Conservation (phyloP, 2,329 filamentous ascomycete genomes). For the Hypomyces rosellus region DNA sequence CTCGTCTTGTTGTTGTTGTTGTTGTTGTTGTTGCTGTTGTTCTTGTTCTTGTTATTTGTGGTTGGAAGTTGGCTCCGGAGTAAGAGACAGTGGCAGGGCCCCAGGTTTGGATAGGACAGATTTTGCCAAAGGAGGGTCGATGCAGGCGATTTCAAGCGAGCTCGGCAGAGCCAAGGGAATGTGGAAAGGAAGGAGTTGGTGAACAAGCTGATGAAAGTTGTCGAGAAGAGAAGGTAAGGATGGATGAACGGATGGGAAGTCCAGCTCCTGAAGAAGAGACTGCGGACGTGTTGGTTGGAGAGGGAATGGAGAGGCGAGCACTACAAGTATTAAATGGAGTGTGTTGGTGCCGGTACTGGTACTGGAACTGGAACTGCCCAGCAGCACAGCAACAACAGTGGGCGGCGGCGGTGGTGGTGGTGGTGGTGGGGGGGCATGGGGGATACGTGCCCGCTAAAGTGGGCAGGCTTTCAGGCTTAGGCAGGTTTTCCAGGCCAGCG, state of each 20-base stretch:
- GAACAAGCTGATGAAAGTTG: neutral
- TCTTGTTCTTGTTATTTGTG: constrained; percentile 1
- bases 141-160: constrained; percentile 21
- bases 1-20: constrained; percentile 1
- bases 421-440: constrained; percentile 2
- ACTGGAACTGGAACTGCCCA: constrained; percentile 1
- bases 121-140: constrained; percentile 33
- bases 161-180: constrained; percentile 33
- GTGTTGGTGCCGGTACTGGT: neutral
- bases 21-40: constrained; percentile 1
- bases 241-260: constrained; percentile 38
- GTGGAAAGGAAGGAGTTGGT: constrained; percentile 29
- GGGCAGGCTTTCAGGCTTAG: neutral
- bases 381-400: no score
- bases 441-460: neutral
- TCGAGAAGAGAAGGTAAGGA: constrained; percentile 36
- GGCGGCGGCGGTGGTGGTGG: no score
- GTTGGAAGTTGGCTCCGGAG: constrained; percentile 10
- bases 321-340: constrained; percentile 16
- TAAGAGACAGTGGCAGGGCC: constrained; percentile 17
- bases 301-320: constrained; percentile 12
- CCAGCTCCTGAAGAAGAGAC: constrained; percentile 27
- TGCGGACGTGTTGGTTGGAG: constrained; percentile 22
- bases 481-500: no score
- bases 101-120: constrained; percentile 20